A percentile compares a stretch with the other conserved stretches of the same genome.
Evolutionary conservation across 2,329 filamentous ascomycete genomes (phyloP).

Genomic region (Phaeophleospora eucalypticola): DNA sequence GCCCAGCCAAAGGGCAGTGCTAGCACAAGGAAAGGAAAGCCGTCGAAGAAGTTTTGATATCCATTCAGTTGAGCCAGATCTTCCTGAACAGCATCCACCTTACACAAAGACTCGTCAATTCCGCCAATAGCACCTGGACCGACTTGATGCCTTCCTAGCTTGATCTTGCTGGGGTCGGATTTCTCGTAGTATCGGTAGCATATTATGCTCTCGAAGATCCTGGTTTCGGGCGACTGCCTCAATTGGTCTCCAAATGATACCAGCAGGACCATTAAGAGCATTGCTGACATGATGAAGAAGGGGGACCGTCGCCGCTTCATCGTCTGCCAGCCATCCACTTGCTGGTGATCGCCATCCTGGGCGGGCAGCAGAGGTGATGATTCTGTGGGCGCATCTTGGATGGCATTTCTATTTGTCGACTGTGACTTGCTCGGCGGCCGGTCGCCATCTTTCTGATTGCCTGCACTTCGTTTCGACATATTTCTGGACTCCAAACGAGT

Average conservation of each 20-base stretch:
- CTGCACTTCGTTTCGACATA: too few relatives aligned
- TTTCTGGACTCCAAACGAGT: too few relatives aligned
- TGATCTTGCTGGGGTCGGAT: constrained; percentile 32
- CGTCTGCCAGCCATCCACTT: constrained; percentile 1
- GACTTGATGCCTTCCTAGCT: constrained; percentile 22
- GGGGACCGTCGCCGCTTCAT: constrained; percentile 6
- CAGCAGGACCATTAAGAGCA: constrained; percentile 41
- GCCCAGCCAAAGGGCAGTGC: constrained; percentile 35
- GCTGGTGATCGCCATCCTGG: neutral
- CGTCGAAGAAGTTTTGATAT: constrained; percentile 45
- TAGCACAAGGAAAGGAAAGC: constrained; percentile 38
- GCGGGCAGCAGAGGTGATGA: neutral
- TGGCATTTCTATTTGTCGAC: too few relatives aligned
- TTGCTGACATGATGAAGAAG: constrained; percentile 19
- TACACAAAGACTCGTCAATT: constrained; percentile 46
- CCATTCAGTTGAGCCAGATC: constrained; percentile 51
- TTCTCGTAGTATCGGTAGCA: constrained; percentile 49
- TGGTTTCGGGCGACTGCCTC: constrained; percentile 42
- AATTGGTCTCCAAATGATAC: constrained; percentile 42
- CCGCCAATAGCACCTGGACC: constrained; percentile 31
- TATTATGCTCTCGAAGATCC: constrained; percentile 52
- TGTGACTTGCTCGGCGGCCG: too few relatives aligned
- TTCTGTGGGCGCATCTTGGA: neutral
- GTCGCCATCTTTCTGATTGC: too few relatives aligned
- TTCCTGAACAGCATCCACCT: constrained; percentile 48